Evolutionary conservation across 2,329 filamentous ascomycete species (phyloP), one percentile per base, ranked within the genome.

Genomic region (Talaromyces albobiverticillius): DNA sequence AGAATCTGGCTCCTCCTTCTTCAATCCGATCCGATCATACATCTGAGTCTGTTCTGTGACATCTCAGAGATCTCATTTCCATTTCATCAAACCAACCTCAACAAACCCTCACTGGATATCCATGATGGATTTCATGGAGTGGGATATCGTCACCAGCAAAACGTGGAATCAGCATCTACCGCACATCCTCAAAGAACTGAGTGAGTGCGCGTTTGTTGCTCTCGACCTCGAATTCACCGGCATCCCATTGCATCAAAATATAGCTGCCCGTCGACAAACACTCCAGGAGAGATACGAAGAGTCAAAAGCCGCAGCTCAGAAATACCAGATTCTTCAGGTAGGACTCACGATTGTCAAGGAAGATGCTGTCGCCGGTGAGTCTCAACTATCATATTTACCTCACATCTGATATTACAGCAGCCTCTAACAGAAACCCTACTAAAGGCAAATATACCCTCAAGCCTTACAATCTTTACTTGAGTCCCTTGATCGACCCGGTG

Each of bases 181-280:
- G 3, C 75, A 75, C 36, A 78, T 88, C 32, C 68, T 88, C 18
- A 73, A 79, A 56, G 74, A 81, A 54, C 78, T 88, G 53, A 77
- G 81, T 23, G 74, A 79, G 53, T 79, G 83, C 31, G 76, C 78
- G 56, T 87, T 87, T 61, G 80, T 88, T 11, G 75, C 84, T 3
- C 75, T 88, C 55, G 85, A 88, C 63, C 74, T 87, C 11, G 85
- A 88, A 67, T 79, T 88, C 43, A 87, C 84, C 13, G 85, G 85
- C 2, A 84, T 88, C 20, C 74, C 77, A 2, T 67, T 67, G 11
- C 76, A 76, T 22, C 69, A 71, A 42, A 61, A 63, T 13, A 64
- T 63, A 53, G 60, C 63, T 29, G 67, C 72, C 26, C 62, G 64
- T 34, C 76, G 76, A 54, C 76, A 77, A 29, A 78, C 77, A 3